Conservation (phyloP, 1,284 basidiomycete genomes). For the Moesziomyces parantarcticus region DNA sequence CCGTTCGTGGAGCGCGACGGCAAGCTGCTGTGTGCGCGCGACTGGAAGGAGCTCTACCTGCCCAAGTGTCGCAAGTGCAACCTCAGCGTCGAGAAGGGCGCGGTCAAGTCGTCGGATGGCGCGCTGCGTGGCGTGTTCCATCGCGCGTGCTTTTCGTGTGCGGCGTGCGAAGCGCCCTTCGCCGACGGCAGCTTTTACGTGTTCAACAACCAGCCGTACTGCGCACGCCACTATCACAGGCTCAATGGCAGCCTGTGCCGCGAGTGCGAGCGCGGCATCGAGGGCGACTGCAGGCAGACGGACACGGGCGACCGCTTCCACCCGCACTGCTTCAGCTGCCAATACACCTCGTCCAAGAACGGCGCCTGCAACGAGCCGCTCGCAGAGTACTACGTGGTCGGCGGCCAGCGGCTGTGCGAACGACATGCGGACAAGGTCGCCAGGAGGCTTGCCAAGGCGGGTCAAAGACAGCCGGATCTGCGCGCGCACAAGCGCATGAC, state of each 20-base stretch:
- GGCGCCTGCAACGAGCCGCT: slow-evolving; percentile 30
- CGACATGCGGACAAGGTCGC: slow-evolving; percentile 45
- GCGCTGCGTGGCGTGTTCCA: slow-evolving; percentile 57
- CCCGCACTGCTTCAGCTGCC: slow-evolving; percentile 52
- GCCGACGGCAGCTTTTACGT: slow-evolving; percentile 57
- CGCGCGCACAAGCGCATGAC: slow-evolving; percentile 49
- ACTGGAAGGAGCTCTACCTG: slow-evolving; percentile 58
- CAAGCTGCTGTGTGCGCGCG: slow-evolving; percentile 51
- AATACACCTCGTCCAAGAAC: slow-evolving; percentile 41
- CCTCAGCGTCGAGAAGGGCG: slow-evolving; percentile 43
- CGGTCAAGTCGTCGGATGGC: slow-evolving; percentile 58
- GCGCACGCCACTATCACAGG: slow-evolving; percentile 49
- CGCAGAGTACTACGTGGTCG: slow-evolving; percentile 45
- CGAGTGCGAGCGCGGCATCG: slow-evolving; percentile 53
- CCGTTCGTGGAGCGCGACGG: slow-evolving; percentile 57
- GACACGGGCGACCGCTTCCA: slow-evolving; percentile 57
- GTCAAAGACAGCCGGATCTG: slow-evolving; percentile 31
- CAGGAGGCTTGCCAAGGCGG: slow-evolving; percentile 28
- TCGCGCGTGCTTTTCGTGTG: slow-evolving; percentile 54
- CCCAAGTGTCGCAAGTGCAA: slow-evolving; percentile 59
- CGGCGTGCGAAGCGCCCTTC: slow-evolving; percentile 52
- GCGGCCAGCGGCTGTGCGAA: slow-evolving; percentile 50
- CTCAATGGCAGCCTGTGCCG: slow-evolving; percentile 56
- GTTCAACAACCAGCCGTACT: slow-evolving; percentile 58
- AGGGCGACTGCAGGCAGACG: slow-evolving; percentile 58